Conservation (phyloP, 768 basidiomycete species). For the Podaxis mareebaensis region DNA sequence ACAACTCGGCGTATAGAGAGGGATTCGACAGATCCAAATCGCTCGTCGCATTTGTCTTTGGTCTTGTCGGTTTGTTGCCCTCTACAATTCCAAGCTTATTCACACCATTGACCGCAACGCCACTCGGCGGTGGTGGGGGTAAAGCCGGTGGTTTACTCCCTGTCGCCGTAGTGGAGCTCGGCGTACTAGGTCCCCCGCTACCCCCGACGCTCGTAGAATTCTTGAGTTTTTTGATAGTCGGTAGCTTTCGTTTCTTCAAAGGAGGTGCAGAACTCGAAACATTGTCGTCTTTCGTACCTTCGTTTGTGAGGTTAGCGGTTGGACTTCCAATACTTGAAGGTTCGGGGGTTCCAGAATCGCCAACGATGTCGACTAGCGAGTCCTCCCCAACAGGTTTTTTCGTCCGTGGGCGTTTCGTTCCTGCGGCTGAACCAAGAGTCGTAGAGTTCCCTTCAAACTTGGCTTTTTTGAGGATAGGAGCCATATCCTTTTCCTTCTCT, state of each 20-base stretch:
- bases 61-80: constrained; percentile 26
- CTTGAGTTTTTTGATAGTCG: constrained; percentile 71
- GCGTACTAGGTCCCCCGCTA: constrained; percentile 21
- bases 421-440: constrained; percentile 7
- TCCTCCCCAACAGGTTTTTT: constrained; percentile 34
- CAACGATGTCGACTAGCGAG: constrained; percentile 32
- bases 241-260: constrained; percentile 64
- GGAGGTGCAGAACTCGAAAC: constrained; percentile 19
- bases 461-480: constrained; percentile 7
- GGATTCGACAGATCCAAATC: constrained; percentile 67
- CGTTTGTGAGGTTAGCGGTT: neutral
- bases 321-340: constrained; percentile 17
- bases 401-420: constrained; percentile 29
- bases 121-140: neutral
- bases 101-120: constrained; percentile 19
- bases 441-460: constrained; percentile 14
- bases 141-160: constrained; percentile 22
- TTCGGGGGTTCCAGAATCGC: constrained; percentile 31
- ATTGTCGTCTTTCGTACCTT: constrained; percentile 7
- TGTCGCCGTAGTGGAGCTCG: constrained; percentile 21
- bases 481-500: constrained; percentile 19
- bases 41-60: constrained; percentile 36
- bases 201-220: constrained; percentile 26
- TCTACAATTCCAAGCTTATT: constrained; percentile 29
- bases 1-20: constrained; percentile 63